Percentiles rank a stretch among this genome's conserved stretches.
phyloP scores from a whole-genome alignment of 2,329 filamentous ascomycete genomes.

The Botryotinia globosa region DNA sequence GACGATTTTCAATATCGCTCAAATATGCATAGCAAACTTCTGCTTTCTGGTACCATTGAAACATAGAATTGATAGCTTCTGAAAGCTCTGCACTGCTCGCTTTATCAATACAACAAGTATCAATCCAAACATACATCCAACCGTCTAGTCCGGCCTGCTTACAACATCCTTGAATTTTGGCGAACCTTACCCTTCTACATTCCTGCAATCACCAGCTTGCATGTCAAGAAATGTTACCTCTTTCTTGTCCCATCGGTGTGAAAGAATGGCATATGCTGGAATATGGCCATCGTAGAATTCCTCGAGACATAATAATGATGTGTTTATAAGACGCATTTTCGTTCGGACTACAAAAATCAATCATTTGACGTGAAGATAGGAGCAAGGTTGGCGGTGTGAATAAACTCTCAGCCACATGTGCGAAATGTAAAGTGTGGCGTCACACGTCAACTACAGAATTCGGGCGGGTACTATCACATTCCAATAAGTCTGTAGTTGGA shows the following conservation, averaged over 20 bases:
- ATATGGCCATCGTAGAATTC: background rate
- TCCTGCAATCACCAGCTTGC: background rate
- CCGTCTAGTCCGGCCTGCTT: background rate
- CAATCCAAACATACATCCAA: background rate
- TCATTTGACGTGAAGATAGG: background rate
- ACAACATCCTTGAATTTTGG: background rate
- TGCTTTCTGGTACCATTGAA: background rate
- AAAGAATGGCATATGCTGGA: conserved; percentile 40
- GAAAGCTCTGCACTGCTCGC: background rate
- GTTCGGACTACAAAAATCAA: background rate
- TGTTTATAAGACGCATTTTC: background rate
- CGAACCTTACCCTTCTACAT: background rate
- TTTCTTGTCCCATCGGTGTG: conserved; percentile 40
- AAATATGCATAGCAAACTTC: background rate
- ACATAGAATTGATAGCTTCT: background rate
- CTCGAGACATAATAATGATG: background rate
- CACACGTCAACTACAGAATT: background rate
- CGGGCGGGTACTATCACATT: background rate
- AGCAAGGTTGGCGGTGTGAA: background rate
- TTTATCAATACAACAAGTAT: background rate
- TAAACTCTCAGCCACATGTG: background rate
- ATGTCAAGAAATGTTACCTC: conserved; percentile 38
- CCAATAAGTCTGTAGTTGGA: background rate
- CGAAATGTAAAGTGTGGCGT: background rate
- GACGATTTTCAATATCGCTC: background rate